Evolutionary conservation across 306 rosid genomes (phyloP).

Genomic region (Adenanthera pavonina): DNA sequence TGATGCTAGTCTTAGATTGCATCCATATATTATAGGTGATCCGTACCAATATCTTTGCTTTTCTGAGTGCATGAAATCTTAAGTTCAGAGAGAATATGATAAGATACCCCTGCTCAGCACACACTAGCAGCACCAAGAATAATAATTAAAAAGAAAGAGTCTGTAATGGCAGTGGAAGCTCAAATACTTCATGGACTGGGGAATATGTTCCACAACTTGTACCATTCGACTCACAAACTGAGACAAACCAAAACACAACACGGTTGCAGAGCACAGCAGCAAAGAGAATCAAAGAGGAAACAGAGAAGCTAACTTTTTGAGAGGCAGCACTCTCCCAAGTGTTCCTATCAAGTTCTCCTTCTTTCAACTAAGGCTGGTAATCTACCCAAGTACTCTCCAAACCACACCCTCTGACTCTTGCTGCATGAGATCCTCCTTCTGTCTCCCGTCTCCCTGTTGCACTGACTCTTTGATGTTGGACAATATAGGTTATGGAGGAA

Average conservation of each 20-base stretch:
- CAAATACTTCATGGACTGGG: not conserved
- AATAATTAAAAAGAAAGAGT: not conserved
- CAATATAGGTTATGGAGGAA: no score
- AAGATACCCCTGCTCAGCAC: not conserved
- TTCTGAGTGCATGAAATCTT: constrained; percentile 16
- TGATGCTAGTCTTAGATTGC: constrained; percentile 8
- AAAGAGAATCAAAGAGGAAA: not conserved
- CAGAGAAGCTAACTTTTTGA: constrained; percentile 1
- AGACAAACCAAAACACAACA: not conserved
- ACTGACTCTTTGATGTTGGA: no score
- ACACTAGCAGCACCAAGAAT: not conserved
- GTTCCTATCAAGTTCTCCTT: not conserved
- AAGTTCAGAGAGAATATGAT: constrained; percentile 4
- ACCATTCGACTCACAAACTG: not conserved
- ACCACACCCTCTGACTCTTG: not conserved
- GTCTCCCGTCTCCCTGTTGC: no score
- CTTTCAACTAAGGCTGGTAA: not conserved
- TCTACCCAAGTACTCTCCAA: not conserved
- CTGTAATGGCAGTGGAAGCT: not conserved
- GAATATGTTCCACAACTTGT: not conserved
- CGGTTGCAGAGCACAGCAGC: not conserved
- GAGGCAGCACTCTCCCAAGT: not conserved
- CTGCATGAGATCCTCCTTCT: no score
- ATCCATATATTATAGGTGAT: constrained; percentile 19
- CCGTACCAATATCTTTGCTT: constrained; percentile 12